Percentiles rank a stretch among this genome's conserved stretches.
These are phyloP conservation scores for Starmerella gropengiesseri DNA, from an alignment of 805 yeast genomes.

Conservation along the genomic window DNA sequence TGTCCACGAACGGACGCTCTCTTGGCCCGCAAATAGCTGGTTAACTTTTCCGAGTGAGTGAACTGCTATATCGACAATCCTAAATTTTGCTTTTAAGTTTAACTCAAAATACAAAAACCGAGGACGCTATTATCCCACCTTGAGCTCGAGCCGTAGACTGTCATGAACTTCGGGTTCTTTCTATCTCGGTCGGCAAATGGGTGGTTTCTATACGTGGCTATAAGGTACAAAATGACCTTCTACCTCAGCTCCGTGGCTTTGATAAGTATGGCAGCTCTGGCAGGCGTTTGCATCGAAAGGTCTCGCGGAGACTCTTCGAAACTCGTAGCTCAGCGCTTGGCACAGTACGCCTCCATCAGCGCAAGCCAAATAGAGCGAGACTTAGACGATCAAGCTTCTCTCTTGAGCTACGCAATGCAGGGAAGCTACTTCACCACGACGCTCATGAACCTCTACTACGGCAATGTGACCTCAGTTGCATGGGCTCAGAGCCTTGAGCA, in stretches of 20 bases:
- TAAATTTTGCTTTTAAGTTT: too few relatives aligned
- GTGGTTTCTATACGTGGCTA: not conserved
- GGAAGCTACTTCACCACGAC: constrained; percentile 10
- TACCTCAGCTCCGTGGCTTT: constrained; percentile 17
- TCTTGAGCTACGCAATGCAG: constrained; percentile 9
- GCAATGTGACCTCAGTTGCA: constrained; percentile 12
- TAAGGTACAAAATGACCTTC: constrained; percentile 19
- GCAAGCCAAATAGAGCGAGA: constrained; percentile 17
- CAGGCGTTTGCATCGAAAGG: constrained; percentile 13
- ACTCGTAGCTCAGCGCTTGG: constrained; percentile 18
- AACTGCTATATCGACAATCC: too few relatives aligned
- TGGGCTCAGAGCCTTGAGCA: constrained; percentile 8
- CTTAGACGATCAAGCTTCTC: constrained; percentile 8
- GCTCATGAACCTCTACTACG: constrained; percentile 8
- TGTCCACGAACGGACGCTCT: too few relatives aligned
- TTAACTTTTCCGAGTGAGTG: too few relatives aligned
- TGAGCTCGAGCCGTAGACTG: too few relatives aligned
- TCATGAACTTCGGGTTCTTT: too few relatives aligned
- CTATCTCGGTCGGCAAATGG: too few relatives aligned
- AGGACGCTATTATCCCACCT: too few relatives aligned
- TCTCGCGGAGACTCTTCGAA: constrained; percentile 13
- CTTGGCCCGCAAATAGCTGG: too few relatives aligned
- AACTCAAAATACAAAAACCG: too few relatives aligned
- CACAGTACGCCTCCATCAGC: constrained; percentile 19
- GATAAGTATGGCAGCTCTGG: constrained; percentile 15